Evolutionary conservation across 2,329 filamentous ascomycete genomes (phyloP), one percentile per base, ranked within the genome.

Genomic region (Cadophora sp.): DNA sequence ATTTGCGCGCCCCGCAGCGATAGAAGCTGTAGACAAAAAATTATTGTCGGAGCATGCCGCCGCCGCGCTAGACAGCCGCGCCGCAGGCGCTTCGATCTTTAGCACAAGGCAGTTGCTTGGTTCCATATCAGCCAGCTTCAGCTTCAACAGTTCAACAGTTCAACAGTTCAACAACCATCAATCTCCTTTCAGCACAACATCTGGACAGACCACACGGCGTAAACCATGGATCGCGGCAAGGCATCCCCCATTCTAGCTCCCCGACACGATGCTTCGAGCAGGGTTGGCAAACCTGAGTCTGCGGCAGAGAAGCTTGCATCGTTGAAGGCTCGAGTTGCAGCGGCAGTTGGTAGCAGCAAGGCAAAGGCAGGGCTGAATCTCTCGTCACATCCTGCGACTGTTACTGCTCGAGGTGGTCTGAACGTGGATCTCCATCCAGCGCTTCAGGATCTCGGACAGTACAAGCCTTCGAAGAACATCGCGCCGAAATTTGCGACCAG

Each of bases 321-420:
- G 51, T 85, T 96, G 76, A 94, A 91, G 78, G 92, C 92, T 27
- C 87, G 92, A 73, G 91, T 96, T 14, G 91, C 91, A 58, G 91
- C 91, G 59, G 91, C 92, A 62, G 91, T 92, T 56, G 82, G 81
- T 36, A 82, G 81, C 76, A 81, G 72, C 78, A 81, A 78, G 79
- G 87, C 82, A 69, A 81, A 68, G 74, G 67, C 73, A 78, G 70
- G 81, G 78, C 47, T 82, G 80, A 61, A 78, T 80, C 30, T 79
- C 80, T 63, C 84, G 83, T 61, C 73, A 47, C 72, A 75, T 64
- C 74, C 76, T 22, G 65, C 72, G 14, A 51, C 72, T 36, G 70
- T 63, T 4, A 60, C 64, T 51, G 81, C 83, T 11, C 86, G 84
- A 70, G 77, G 77, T 63, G 77, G 77, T 13, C 59, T 78, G 43